Evolutionary conservation across 2,329 filamentous ascomycete genomes (phyloP), one percentile per base, ranked within the genome.

Genomic region (Sordariomycetes sp.): DNA sequence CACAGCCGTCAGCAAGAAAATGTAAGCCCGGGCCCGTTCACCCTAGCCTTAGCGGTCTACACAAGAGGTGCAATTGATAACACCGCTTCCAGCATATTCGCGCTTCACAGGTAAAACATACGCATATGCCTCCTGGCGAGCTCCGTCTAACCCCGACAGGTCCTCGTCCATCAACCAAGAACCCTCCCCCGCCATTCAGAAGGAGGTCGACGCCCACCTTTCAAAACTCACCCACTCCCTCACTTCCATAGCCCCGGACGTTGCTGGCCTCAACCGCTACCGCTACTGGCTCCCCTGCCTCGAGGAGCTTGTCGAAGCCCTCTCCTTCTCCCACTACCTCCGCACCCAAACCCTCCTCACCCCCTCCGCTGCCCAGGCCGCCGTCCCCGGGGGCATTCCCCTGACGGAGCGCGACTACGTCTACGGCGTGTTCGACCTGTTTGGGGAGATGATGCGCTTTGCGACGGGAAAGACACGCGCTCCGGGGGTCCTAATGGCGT

Each of bases 401-500:
- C 76, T 97, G 22, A 90, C 88, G 1, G 79, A 85, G 28, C 84
- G 93, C 58, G 94, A 99, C 71, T 97, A 96, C 69, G 74, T 96
- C 59, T 86, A 94, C 62, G 94, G 93, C 10, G 74, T 99, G 2
- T 97, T 96, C 67, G 94, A 99, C 70, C 81, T 97, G 64, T 92
- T 92, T 1, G 94, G 94, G 46, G 94, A 99, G 75, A 79, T 97
- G 76, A 99, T 99, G 94, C 83, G 92, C 34, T 97, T 97, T 72
- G 91, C 90, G 0, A 94, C 96, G 56, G 56, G 46, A 55, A 92
- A 92, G 6, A 85, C 86, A 28, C 88, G 96, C 69, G 91, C 91
- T 1, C 88, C 91, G 5, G 86, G 77, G 8, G 88, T 87, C 16
- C 74, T 70, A 64, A 70, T 78, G 61, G 77, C 56, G 32, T 53